Base-by-base conservation (phyloP, 2,329 filamentous ascomycete species). In the Trichoderma sp. region DNA sequence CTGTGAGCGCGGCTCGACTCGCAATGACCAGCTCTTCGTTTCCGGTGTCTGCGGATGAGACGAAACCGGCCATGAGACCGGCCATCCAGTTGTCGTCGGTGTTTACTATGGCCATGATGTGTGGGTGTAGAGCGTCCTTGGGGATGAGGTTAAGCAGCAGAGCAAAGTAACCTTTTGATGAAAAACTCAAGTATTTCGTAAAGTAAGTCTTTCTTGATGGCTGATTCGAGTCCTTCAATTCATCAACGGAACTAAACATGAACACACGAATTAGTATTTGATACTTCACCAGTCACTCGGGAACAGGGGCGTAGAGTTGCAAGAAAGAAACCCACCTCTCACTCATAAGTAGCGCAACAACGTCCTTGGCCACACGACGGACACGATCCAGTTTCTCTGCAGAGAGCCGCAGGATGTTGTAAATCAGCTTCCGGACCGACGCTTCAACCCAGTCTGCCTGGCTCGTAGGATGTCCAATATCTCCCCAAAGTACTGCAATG, bases 341-440 rank as follows among this genome's bases (percentile, higher is more conserved):
- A 30, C 81, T 74, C n/a, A 89, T 75, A 26, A 83, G 76, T 60
- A 87, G 74, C 5, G 82, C 81, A 60, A 91, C 76, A 11, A 86
- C 85, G 36, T 84, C 81, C 73, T 91, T 89, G 1, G 91, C 92
- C 74, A 89, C 87, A 0, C 88, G 84, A 28, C 96, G 90, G 21
- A 98, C 92, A 74, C 93, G 92, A 80, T 98, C 95, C 2, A 98
- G 86, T 79, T 97, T 98, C 81, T 99, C 96, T 0, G 93, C 89
- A 2, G 94, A 91, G 15, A 98, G 86, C 1, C 94, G 88, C 36
- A 93, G 83, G 2, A 86, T 82, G 32, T 84, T 82, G 34, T 86
- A 82, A 72, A 89, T 85, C 1, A 90, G 78, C 32, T 76, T 76
- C 12, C 78, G 76, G 12, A 85, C 75, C 2, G 82, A 82, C 28